These are phyloP conservation scores for Celoporthe dispersa DNA, from an alignment of 2,329 filamentous ascomycete species.

Conservation along the genomic window DNA sequence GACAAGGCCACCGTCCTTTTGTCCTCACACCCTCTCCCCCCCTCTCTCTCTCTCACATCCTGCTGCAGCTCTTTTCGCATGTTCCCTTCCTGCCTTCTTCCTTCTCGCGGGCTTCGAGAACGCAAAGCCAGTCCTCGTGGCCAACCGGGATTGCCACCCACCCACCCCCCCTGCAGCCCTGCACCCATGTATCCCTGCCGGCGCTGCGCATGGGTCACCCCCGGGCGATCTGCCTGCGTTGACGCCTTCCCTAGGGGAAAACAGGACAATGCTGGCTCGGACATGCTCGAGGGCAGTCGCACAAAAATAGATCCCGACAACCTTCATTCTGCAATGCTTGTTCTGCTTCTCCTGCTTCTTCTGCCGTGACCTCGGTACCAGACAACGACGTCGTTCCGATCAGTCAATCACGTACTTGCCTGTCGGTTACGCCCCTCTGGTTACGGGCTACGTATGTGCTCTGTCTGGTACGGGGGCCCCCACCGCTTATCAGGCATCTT, in stretches of 20 bases:
- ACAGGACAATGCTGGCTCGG: neutral
- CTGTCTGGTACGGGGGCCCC: neutral
- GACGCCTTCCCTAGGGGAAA: neutral
- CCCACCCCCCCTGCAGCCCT: neutral
- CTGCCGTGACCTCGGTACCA: too few species aligned
- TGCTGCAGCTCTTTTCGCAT: neutral
- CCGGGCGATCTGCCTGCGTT: neutral
- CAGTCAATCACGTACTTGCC: neutral
- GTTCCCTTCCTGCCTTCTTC: neutral
- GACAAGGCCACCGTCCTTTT: neutral
- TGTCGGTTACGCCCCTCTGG: neutral
- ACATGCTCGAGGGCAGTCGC: constrained; percentile 3
- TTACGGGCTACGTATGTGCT: neutral
- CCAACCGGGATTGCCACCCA: constrained; percentile 23
- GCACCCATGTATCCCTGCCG: neutral
- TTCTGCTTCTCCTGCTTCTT: neutral
- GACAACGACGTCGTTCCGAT: neutral
- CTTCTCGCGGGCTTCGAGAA: constrained; percentile 7
- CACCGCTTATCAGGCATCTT: neutral
- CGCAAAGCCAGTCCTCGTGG: constrained; percentile 23
- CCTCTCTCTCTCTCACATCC: neutral
- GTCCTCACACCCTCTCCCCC: neutral
- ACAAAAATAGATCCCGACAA: constrained; percentile 12
- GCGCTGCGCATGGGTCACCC: neutral
- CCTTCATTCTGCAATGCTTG: neutral